Conservation (phyloP, 176 grass and related monocot genomes). For the Alopecurus myosuroides region DNA sequence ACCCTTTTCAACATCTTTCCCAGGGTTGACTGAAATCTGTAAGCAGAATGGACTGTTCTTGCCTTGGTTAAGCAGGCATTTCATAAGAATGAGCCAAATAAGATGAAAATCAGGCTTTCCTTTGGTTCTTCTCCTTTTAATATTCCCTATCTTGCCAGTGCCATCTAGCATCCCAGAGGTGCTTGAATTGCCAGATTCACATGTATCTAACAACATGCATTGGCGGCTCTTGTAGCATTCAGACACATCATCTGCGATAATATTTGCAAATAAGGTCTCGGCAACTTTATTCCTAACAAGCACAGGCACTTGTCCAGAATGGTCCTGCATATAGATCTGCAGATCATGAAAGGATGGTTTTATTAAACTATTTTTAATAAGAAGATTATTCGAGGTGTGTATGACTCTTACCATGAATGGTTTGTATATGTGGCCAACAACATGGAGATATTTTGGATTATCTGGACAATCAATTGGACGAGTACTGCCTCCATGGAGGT, state of each 20-base stretch:
- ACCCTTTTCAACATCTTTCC: conserved; percentile 51
- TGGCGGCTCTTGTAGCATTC: conserved; percentile 25
- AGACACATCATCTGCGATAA: conserved; percentile 46
- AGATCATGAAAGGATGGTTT: background rate
- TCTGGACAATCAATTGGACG: conserved; percentile 39
- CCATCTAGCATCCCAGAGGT: background rate
- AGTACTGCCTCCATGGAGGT: background rate
- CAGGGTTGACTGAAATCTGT: conserved; percentile 33
- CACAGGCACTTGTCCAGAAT: conserved; percentile 55
- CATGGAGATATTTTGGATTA: conserved; percentile 52
- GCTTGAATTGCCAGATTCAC: background rate
- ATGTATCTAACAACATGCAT: background rate
- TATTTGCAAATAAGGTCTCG: conserved; percentile 55
- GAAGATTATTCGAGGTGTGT: background rate
- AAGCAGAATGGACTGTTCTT: conserved; percentile 63
- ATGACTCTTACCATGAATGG: conserved; percentile 48
- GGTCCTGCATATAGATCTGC: conserved; percentile 53
- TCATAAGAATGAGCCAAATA: conserved; percentile 52
- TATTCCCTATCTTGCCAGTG: background rate
- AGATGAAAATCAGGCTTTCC: conserved; percentile 45
- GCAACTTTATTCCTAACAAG: conserved; percentile 66
- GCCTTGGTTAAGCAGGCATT: conserved; percentile 40
- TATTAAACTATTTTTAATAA: background rate
- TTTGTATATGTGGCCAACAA: conserved; percentile 47
- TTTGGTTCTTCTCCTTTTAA: conserved; percentile 8